A percentile compares a stretch with the other conserved stretches of the same genome.
Conservation (phyloP, 805 yeast genomes). For the Suhomyces kilbournensis region DNA sequence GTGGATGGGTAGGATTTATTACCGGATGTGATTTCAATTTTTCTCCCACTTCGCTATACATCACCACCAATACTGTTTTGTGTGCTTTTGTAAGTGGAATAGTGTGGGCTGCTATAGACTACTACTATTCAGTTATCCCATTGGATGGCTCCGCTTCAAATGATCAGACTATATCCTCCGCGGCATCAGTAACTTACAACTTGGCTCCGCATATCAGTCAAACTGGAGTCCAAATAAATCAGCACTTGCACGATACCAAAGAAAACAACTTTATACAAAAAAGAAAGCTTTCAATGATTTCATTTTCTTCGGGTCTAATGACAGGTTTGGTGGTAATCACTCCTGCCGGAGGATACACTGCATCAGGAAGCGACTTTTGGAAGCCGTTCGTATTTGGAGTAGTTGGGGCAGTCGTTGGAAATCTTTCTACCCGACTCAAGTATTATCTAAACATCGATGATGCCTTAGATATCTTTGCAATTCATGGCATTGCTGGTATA, state of each 20-base stretch:
- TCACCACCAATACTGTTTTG: constrained; percentile 31
- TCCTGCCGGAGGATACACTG: constrained; percentile 42
- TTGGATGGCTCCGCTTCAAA: constrained; percentile 21
- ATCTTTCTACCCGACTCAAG: constrained; percentile 39
- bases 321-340: constrained; percentile 42
- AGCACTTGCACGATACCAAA: constrained; percentile 16
- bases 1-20: constrained; percentile 44
- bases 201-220: constrained; percentile 7
- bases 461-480: constrained; percentile 42
- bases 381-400: constrained; percentile 39
- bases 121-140: constrained; percentile 37
- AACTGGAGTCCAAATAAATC: constrained; percentile 17
- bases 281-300: constrained; percentile 35
- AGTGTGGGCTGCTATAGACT: constrained; percentile 38
- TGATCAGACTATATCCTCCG: not conserved
- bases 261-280: constrained; percentile 14
- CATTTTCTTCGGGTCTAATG: constrained; percentile 40
- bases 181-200: not conserved
- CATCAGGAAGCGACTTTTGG: constrained; percentile 37
- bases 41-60: constrained; percentile 28
- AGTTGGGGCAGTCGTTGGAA: constrained; percentile 35
- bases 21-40: constrained; percentile 44
- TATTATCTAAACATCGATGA: constrained; percentile 40
- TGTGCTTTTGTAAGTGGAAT: constrained; percentile 35
- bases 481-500: constrained; percentile 42